Evolutionary conservation across 106 monocot genomes (phyloP).

Genomic region (Dendrobium chrysotoxum): DNA sequence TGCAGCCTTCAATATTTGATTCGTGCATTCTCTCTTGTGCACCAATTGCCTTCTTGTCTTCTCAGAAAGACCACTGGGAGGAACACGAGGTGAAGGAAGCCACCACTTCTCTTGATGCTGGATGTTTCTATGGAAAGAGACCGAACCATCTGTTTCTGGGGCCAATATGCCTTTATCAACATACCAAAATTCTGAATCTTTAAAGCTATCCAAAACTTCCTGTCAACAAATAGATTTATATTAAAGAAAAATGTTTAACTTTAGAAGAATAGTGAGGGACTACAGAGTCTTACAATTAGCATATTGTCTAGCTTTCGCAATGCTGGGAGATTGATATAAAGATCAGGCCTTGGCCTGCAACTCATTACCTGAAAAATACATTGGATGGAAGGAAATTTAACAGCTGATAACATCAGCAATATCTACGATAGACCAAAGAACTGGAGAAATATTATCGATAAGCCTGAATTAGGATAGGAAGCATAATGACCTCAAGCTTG

Average conservation of each 20-base stretch:
- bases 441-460: not conserved
- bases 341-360: constrained; percentile 61
- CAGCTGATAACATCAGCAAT: not conserved
- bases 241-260: not conserved
- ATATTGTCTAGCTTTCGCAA: constrained; percentile 76
- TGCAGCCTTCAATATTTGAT: constrained; percentile 81
- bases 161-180: constrained; percentile 71
- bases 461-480: not conserved
- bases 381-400: not conserved
- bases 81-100: constrained; percentile 81
- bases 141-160: constrained; percentile 53
- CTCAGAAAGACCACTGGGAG: constrained; percentile 66
- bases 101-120: constrained; percentile 87
- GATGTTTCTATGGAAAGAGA: constrained; percentile 33
- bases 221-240: constrained; percentile 17
- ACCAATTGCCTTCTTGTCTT: constrained; percentile 52
- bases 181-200: constrained; percentile 78
- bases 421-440: not conserved
- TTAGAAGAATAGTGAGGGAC: not conserved
- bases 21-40: constrained; percentile 74
- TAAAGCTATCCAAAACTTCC: constrained; percentile 81
- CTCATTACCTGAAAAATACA: constrained; percentile 59
- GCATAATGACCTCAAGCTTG: constrained; percentile 62
- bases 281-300: constrained; percentile 52
- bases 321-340: constrained; percentile 82